phyloP scores from a whole-genome alignment of 1,284 basidiomycete genomes.

The Xerocomus nothofagi region DNA sequence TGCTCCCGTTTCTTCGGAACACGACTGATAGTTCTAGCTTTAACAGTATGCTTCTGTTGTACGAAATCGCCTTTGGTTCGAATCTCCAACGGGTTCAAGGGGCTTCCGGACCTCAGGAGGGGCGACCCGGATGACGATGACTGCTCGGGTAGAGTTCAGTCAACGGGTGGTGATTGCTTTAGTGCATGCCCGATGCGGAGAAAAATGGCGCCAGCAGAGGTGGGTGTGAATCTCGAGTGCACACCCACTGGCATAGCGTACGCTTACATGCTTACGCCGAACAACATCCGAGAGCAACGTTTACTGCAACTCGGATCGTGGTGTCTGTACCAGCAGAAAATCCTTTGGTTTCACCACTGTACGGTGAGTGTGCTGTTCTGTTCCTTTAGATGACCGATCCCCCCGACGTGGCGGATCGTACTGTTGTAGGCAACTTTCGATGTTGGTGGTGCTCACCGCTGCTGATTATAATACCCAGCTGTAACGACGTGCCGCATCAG shows the following conservation, averaged over 20 bases:
- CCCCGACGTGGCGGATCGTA: conserved; percentile 51
- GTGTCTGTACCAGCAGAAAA: conserved; percentile 69
- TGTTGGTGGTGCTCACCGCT: neutral
- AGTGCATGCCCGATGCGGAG: conserved; percentile 76
- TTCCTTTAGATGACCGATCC: conserved; percentile 62
- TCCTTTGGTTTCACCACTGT: conserved; percentile 62
- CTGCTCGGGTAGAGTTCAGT: conserved; percentile 65
- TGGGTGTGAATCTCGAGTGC: conserved; percentile 36
- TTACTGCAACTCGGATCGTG: conserved; percentile 68
- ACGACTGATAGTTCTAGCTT: conserved; percentile 51
- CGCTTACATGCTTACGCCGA: conserved; percentile 57
- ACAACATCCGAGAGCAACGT: conserved; percentile 49
- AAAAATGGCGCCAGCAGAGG: conserved; percentile 60
- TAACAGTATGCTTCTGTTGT: conserved; percentile 64
- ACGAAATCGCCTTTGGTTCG: conserved; percentile 69
- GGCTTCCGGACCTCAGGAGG: conserved; percentile 72
- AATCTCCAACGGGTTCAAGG: conserved; percentile 69
- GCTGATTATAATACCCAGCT: conserved; percentile 37
- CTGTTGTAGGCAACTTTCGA: conserved; percentile 46
- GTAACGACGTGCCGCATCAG: conserved; percentile 49
- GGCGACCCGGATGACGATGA: conserved; percentile 55
- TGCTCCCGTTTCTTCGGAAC: conserved; percentile 68
- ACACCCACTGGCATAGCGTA: conserved; percentile 28
- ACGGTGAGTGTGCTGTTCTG: conserved; percentile 51
- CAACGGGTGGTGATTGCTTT: conserved; percentile 62